These are phyloP conservation scores for Alternaria panax DNA, from an alignment of 2,329 filamentous ascomycete genomes.

Conservation along the genomic window DNA sequence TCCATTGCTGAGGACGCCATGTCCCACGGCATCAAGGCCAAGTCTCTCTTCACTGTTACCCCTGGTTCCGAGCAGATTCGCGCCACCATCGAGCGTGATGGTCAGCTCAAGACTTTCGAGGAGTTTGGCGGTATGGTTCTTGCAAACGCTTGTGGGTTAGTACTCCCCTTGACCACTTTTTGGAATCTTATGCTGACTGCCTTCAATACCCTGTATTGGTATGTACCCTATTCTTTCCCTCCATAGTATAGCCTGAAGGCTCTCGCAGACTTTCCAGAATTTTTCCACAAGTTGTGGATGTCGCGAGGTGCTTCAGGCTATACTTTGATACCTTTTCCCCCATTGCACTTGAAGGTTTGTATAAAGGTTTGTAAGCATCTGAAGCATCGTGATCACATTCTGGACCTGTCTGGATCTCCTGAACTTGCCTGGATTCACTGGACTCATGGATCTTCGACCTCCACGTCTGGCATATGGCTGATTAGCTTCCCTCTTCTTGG, in stretches of 20 bases:
- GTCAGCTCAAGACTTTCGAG: slow-evolving; percentile 92
- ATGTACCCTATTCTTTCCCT: not conserved
- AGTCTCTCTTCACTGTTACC: slow-evolving; percentile 91
- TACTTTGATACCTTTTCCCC: not conserved
- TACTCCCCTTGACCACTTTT: not conserved
- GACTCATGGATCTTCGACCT: no score
- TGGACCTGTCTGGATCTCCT: not conserved
- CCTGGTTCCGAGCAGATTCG: slow-evolving; percentile 97
- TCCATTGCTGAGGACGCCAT: slow-evolving; percentile 92
- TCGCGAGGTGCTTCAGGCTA: not conserved
- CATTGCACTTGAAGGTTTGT: not conserved
- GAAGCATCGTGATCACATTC: not conserved
- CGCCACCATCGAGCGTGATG: slow-evolving; percentile 82
- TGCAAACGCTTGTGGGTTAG: slow-evolving; percentile 82
- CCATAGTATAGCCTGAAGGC: not conserved
- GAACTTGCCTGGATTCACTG: not conserved
- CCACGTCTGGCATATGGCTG: not conserved
- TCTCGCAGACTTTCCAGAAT: not conserved
- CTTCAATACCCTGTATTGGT: slow-evolving; percentile 59
- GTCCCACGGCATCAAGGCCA: slow-evolving; percentile 90
- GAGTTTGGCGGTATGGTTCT: slow-evolving; percentile 95
- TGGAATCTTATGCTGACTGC: not conserved
- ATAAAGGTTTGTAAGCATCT: not conserved
- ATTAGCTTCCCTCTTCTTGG: no score
- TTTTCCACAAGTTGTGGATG: not conserved